Evolutionary conservation across 2,329 filamentous ascomycete genomes (phyloP).

Genomic region (Aspergillus carbonarius): DNA sequence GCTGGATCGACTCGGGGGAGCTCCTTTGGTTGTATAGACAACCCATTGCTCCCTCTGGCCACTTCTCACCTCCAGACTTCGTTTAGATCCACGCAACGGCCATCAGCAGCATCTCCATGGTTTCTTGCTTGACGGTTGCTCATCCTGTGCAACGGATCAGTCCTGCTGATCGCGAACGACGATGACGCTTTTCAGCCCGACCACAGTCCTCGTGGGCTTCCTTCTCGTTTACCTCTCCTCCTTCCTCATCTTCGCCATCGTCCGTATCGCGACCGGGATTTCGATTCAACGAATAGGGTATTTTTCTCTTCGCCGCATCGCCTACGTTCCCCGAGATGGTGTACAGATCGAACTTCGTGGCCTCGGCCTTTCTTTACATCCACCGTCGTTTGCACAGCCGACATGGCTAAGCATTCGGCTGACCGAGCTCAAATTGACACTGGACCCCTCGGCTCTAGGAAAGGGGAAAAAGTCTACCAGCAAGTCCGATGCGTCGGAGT

Average conservation of each 20-base stretch:
- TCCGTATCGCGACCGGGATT: slow-evolving; percentile 88
- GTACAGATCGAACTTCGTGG: slow-evolving; percentile 86
- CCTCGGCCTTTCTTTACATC: slow-evolving; percentile 82
- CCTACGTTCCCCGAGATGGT: slow-evolving; percentile 86
- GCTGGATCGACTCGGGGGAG: neutral
- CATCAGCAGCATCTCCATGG: slow-evolving; percentile 19
- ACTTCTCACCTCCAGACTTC: neutral
- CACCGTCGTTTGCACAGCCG: slow-evolving; percentile 93
- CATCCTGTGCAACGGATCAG: slow-evolving; percentile 29
- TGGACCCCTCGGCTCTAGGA: slow-evolving; percentile 68
- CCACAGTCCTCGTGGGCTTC: slow-evolving; percentile 81
- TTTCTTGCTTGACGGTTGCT: slow-evolving; percentile 16
- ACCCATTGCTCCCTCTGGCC: slow-evolving; percentile 1
- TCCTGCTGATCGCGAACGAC: slow-evolving; percentile 34
- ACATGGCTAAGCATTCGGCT: slow-evolving; percentile 93
- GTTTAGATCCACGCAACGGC: neutral
- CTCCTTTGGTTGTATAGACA: neutral
- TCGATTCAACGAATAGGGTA: slow-evolving; percentile 96
- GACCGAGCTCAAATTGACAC: slow-evolving; percentile 77
- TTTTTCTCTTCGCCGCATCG: slow-evolving; percentile 83
- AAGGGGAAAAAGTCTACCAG: slow-evolving; percentile 24
- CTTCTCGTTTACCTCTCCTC: slow-evolving; percentile 86
- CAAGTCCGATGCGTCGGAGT: slow-evolving; percentile 22
- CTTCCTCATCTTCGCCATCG: slow-evolving; percentile 88
- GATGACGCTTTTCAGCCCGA: slow-evolving; percentile 58